Percentiles rank a stretch among this genome's conserved stretches.
Evolutionary conservation across 305 asterid genomes (phyloP).

Genomic region (Fraxinus paxiana): DNA sequence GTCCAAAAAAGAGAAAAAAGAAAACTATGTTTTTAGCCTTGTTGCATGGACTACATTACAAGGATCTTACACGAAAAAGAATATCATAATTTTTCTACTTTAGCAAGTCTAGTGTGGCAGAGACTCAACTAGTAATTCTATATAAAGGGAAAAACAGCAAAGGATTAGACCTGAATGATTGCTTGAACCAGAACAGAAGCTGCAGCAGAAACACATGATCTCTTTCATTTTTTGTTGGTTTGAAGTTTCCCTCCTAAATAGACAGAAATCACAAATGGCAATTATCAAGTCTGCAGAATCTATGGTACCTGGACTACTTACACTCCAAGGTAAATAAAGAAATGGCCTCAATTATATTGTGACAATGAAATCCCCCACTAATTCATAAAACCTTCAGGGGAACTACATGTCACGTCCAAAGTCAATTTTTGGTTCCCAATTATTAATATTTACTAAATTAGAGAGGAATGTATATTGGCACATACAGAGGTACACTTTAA

Average conservation of each 20-base stretch:
- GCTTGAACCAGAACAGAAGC: conserved; percentile 96
- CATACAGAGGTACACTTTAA: not conserved
- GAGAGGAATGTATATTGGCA: not conserved
- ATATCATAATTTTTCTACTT: conserved; percentile 12
- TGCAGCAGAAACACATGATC: conserved; percentile 85
- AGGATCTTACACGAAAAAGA: conserved; percentile 6
- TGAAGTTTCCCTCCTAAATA: conserved; percentile 70
- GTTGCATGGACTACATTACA: conserved; percentile 5
- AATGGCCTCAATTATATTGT: conserved; percentile 4
- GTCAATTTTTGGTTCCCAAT: not conserved
- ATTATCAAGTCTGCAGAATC: conserved; percentile 11
- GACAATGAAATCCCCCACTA: not conserved
- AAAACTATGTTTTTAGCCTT: not conserved
- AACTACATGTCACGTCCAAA: not conserved
- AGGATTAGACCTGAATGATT: conserved; percentile 69
- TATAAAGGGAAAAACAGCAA: not conserved
- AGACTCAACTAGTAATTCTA: conserved; percentile 6
- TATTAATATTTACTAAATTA: conserved; percentile 1
- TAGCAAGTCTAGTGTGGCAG: conserved; percentile 13
- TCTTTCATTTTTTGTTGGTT: conserved; percentile 67
- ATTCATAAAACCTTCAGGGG: not conserved
- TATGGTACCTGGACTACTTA: not conserved
- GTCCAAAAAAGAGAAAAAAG: not conserved
- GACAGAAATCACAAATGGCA: conserved; percentile 26
- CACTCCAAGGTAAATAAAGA: conserved; percentile 17